Evolutionary conservation across 2,329 filamentous ascomycete species (phyloP).

Genomic region (Colletotrichum trifolii): DNA sequence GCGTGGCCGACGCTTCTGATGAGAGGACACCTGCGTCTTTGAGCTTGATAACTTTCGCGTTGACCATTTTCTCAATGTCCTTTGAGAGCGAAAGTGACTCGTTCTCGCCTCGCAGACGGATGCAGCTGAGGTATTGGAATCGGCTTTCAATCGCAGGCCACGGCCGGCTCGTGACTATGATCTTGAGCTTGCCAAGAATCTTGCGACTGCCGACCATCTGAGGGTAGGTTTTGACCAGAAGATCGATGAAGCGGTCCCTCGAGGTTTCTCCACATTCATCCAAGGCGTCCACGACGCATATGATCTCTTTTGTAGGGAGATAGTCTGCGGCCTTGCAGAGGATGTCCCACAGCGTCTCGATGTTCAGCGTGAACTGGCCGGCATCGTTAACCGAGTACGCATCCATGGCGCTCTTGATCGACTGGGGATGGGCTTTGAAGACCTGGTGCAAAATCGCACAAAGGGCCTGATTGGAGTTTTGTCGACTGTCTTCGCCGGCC

Average conservation of each 20-base stretch:
- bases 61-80: constrained; percentile 8
- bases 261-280: constrained; percentile 26
- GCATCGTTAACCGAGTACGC: not conserved
- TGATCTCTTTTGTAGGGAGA: not conserved
- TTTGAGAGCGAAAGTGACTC: not conserved
- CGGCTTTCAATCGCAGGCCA: constrained; percentile 12
- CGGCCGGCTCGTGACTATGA: constrained; percentile 25
- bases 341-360: not conserved
- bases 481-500: constrained; percentile 9
- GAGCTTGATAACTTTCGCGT: constrained; percentile 6
- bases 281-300: constrained; percentile 23
- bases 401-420: not conserved
- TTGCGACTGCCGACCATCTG: not conserved
- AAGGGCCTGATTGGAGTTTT: constrained; percentile 1
- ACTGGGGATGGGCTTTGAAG: not conserved
- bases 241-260: constrained; percentile 5
- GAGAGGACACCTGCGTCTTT: not conserved
- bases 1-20: not conserved
- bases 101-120: constrained; percentile 26
- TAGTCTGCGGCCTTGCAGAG: not conserved
- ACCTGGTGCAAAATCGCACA: constrained; percentile 22
- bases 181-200: not conserved
- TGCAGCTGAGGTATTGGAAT: not conserved
- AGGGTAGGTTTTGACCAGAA: not conserved
- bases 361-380: not conserved